Conservation (phyloP, 2,329 filamentous ascomycete species). For the Teratosphaeria destructans region DNA sequence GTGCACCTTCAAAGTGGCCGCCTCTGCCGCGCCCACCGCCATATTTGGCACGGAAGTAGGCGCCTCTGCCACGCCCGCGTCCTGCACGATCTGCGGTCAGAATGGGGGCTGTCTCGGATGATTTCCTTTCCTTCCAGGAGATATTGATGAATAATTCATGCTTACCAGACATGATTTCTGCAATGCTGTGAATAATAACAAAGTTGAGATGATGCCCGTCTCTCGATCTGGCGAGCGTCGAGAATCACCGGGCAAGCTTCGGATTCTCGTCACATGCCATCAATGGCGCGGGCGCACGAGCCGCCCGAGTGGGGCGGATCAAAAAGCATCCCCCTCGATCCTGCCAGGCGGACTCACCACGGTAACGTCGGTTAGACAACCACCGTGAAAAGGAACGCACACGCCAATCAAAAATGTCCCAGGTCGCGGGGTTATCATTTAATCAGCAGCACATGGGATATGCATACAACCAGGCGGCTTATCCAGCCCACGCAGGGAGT, state of each 20-base stretch:
- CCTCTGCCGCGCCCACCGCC: constrained; percentile 11
- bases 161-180: background rate
- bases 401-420: background rate
- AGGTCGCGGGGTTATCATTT: background rate
- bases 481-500: background rate
- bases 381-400: background rate
- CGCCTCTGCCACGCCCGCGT: constrained; percentile 18
- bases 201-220: background rate
- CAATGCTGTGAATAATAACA: background rate
- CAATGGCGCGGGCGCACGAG: background rate
- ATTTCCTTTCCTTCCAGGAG: too few relatives aligned
- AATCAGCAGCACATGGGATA: background rate
- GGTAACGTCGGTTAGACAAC: background rate
- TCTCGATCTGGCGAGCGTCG: background rate
- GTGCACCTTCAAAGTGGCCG: background rate
- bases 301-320: background rate
- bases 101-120: background rate
- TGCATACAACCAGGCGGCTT: background rate
- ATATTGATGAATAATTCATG: background rate
- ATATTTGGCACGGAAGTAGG: constrained; percentile 21
- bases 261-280: background rate
- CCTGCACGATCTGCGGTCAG: background rate
- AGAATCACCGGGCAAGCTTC: background rate
- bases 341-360: background rate
- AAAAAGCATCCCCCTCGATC: background rate